These are phyloP conservation scores for Cercospora zeina DNA, from an alignment of 2,329 filamentous ascomycete genomes.

Conservation along the genomic window DNA sequence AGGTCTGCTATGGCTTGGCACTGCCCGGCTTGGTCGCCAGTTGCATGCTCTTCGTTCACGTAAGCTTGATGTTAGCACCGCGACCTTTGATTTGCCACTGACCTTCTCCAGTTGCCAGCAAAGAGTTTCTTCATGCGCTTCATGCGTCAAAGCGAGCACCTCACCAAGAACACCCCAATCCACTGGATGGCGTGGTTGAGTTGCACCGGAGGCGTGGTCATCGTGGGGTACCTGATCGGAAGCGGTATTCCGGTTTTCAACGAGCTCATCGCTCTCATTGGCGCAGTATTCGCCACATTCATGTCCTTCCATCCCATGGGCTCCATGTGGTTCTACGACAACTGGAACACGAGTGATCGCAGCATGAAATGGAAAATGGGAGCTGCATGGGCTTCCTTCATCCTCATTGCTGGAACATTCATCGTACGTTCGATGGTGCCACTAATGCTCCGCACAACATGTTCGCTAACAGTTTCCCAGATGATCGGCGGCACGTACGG, in stretches of 20 bases:
- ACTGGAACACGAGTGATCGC: constrained; percentile 37
- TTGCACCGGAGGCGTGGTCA: constrained; percentile 28
- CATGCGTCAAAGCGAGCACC: constrained; percentile 32
- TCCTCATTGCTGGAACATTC: constrained; percentile 45
- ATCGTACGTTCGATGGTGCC: constrained; percentile 27
- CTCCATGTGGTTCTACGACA: constrained; percentile 49
- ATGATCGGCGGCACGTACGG: constrained; percentile 51
- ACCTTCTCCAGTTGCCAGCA: constrained; percentile 24
- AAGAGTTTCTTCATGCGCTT: constrained; percentile 38
- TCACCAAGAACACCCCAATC: constrained; percentile 30
- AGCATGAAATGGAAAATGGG: constrained; percentile 18
- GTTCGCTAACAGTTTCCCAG: constrained; percentile 5
- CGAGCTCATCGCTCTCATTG: constrained; percentile 33
- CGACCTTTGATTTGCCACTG: not conserved
- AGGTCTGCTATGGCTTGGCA: constrained; percentile 48
- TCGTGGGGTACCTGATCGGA: constrained; percentile 33
- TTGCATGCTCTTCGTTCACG: constrained; percentile 36
- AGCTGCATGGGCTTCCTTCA: constrained; percentile 32
- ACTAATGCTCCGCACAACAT: not conserved
- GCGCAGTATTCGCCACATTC: constrained; percentile 32
- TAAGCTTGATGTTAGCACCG: constrained; percentile 3
- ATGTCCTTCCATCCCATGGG: constrained; percentile 41
- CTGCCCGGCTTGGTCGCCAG: constrained; percentile 34
- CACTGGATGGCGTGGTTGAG: constrained; percentile 32
- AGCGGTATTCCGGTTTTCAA: constrained; percentile 34